Conservation (phyloP, 2,329 filamentous ascomycete species). For the Aureobasidium mangrovei region DNA sequence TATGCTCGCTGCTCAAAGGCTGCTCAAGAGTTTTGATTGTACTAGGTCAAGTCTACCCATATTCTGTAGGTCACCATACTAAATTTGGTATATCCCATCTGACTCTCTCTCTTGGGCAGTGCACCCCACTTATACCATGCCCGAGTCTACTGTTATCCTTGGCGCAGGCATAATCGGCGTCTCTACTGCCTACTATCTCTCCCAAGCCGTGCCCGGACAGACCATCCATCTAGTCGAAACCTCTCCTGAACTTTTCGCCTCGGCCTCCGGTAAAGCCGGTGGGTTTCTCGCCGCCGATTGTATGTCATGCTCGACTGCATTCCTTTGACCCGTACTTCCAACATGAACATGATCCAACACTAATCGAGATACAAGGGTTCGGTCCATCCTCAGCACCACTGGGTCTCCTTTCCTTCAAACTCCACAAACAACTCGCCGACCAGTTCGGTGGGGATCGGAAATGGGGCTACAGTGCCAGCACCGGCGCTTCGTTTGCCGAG, state of each 20-base stretch:
- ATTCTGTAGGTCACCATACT: background rate
- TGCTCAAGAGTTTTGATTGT: too few species aligned
- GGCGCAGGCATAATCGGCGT: constrained; percentile 63
- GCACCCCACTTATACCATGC: background rate
- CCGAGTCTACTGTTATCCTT: constrained; percentile 49
- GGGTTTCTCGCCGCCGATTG: constrained; percentile 69
- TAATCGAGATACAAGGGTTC: constrained; percentile 18
- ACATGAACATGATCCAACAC: background rate
- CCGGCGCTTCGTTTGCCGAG: constrained; percentile 39
- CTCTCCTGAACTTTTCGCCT: constrained; percentile 55
- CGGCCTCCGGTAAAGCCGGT: constrained; percentile 64
- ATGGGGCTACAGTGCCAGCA: constrained; percentile 54
- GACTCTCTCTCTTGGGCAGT: background rate
- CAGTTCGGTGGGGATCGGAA: constrained; percentile 47
- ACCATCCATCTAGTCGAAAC: constrained; percentile 52
- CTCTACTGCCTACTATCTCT: constrained; percentile 65
- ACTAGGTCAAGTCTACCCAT: too few species aligned
- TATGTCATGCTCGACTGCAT: constrained; percentile 15
- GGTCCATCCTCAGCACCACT: constrained; percentile 23
- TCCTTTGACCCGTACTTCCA: constrained; percentile 15
- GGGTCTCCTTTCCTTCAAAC: constrained; percentile 58
- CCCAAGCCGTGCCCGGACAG: constrained; percentile 33
- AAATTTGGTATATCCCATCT: background rate
- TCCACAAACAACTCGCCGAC: constrained; percentile 58
- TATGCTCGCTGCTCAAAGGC: too few species aligned